Evolutionary conservation across 2,329 filamentous ascomycete species (phyloP).

Genomic region (Botrytis tulipae): DNA sequence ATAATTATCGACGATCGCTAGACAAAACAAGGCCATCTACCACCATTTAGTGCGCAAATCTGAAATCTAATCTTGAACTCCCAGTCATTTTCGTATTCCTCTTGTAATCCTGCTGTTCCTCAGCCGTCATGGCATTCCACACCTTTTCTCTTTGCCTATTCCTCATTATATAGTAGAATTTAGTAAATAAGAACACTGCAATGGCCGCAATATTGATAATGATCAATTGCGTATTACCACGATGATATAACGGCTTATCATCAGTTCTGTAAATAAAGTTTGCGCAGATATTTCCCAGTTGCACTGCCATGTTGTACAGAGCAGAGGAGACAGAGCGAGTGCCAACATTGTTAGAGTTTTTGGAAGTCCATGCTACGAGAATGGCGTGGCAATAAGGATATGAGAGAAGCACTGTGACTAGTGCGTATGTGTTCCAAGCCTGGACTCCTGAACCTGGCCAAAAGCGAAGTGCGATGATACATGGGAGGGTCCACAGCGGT

Average conservation of each 20-base stretch:
- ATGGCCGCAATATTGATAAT: constrained; percentile 48
- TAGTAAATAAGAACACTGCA: constrained; percentile 49
- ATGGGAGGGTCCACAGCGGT: constrained; percentile 45
- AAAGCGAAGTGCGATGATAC: constrained; percentile 40
- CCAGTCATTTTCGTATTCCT: constrained; percentile 41
- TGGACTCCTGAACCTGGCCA: constrained; percentile 30
- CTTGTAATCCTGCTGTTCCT: constrained; percentile 42
- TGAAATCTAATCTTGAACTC: constrained; percentile 43
- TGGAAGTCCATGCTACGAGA: constrained; percentile 45
- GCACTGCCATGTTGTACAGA: constrained; percentile 52
- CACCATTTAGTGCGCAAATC: constrained; percentile 39
- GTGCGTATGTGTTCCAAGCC: constrained; percentile 42
- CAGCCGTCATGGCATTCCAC: constrained; percentile 47
- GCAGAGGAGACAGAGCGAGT: constrained; percentile 61
- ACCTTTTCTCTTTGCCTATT: constrained; percentile 44
- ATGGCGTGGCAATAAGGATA: constrained; percentile 38
- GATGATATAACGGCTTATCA: constrained; percentile 54
- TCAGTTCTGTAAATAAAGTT: constrained; percentile 50
- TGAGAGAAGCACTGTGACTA: constrained; percentile 37
- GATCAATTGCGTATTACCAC: constrained; percentile 57
- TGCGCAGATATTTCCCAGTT: constrained; percentile 45
- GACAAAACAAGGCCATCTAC: neutral
- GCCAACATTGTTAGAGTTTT: constrained; percentile 62
- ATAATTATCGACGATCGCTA: neutral
- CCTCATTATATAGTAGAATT: constrained; percentile 48